Evolutionary conservation across 495 filamentous ascomycete species (phyloP), one percentile per base, ranked within the genome.

Genomic region (Pyrenula aspistea): DNA sequence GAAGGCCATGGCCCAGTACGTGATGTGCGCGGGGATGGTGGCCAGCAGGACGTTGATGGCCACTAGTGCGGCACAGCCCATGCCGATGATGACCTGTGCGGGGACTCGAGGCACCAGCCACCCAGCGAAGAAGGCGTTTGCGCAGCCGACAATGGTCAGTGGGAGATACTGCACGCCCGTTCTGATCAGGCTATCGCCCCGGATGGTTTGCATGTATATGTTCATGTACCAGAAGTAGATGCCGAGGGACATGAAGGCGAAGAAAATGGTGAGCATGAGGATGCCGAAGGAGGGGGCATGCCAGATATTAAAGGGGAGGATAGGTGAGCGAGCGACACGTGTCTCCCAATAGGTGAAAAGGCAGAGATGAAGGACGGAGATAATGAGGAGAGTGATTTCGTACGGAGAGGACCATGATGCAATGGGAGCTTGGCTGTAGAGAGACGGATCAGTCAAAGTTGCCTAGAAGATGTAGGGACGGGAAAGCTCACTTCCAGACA

Each of bases 141-240:
- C 56, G 20, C 66, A 59, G 10, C 73, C 79, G n/a, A 66, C 60
- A 10, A 73, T 42, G 1, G 67, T 65, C 0, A 70, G 65, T 0
- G 76, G 75, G 10, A 62, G 51, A 21, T 68, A 64, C 55, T 75
- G 61, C 1, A 72, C 74, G 0, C 66, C 57, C 4, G 68, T 60
- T 3, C 71, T 61, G 1, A 81, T 63, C 1, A 76, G 71, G 11
- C 64, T 63, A 2, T 59, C 49, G 0, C 59, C 56, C 10, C 73
- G 65, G 0, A 73, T 57, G 11, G 65, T 58, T 55, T 71, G 59
- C 10, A 76, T 57, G 55, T 77, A 72, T 0, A 69, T 57, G 53
- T 63, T 76, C 52, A 68, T 54, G 61, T 81, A 82, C 60, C 68
- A 78, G 11, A 75, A 57, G 65, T 72, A 78, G 49, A 77, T 70